Evolutionary conservation across 371 early-diverging fungal species (phyloP).

Genomic region (Chytridium lagenaria): DNA sequence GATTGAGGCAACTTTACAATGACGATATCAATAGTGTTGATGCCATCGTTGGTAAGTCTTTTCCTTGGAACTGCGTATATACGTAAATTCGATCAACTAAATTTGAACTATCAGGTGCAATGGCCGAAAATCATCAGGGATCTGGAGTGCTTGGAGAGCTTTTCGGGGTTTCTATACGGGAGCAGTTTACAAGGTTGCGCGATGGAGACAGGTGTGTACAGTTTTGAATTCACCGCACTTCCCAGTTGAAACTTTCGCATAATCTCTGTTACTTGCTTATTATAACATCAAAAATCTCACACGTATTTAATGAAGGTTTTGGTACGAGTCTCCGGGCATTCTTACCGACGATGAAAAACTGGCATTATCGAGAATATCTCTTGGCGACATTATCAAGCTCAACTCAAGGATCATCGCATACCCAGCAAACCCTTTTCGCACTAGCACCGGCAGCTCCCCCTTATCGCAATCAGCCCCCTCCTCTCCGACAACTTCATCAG

Average conservation of each 20-base stretch:
- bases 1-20: slow-evolving; percentile 25
- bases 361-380: slow-evolving; percentile 27
- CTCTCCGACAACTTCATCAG: not conserved
- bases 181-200: slow-evolving; percentile 39
- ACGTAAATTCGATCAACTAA: too few relatives aligned
- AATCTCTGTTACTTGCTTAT: too few relatives aligned
- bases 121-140: slow-evolving; percentile 34
- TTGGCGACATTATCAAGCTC: slow-evolving; percentile 37
- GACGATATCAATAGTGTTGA: slow-evolving; percentile 36
- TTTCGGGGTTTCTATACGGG: slow-evolving; percentile 33
- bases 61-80: not conserved
- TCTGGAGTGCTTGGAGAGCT: slow-evolving; percentile 35
- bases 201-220: slow-evolving; percentile 40
- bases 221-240: too few relatives aligned
- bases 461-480: too few relatives aligned
- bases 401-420: slow-evolving; percentile 45
- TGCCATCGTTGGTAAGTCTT: slow-evolving; percentile 36
- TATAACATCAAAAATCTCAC: not conserved
- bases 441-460: too few relatives aligned
- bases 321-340: slow-evolving; percentile 51
- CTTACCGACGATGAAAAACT: slow-evolving; percentile 31
- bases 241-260: too few relatives aligned
- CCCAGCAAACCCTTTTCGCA: slow-evolving; percentile 44
- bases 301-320: slow-evolving; percentile 30
- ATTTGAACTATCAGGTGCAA: slow-evolving; percentile 25